Conservation (phyloP, 768 basidiomycete genomes). For the Omphalotus guepiniiformis region DNA sequence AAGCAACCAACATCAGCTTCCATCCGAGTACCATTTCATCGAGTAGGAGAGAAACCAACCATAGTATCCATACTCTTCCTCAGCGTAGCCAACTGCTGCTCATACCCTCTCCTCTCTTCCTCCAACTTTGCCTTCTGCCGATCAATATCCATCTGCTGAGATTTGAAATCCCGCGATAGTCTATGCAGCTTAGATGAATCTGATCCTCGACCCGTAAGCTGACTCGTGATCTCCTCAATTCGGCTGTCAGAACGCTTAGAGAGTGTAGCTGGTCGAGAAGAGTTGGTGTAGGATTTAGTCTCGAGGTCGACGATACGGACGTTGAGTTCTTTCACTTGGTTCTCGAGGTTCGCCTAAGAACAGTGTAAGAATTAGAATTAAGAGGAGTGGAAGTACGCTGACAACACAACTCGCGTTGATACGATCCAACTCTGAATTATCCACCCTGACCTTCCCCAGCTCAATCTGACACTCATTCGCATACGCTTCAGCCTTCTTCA, state of each 20-base stretch:
- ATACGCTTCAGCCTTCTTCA: conserved; percentile 77
- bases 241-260: conserved; percentile 63
- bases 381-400: not conserved
- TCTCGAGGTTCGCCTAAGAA: conserved; percentile 72
- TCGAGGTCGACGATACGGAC: conserved; percentile 80
- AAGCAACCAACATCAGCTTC: conserved; percentile 9
- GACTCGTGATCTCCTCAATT: conserved; percentile 67
- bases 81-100: conserved; percentile 52
- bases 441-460: conserved; percentile 69
- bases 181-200: conserved; percentile 2
- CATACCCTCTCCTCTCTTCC: conserved; percentile 59
- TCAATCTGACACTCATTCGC: conserved; percentile 75
- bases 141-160: conserved; percentile 57
- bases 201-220: conserved; percentile 34
- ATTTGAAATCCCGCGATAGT: conserved; percentile 42
- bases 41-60: conserved; percentile 37
- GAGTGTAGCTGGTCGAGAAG: conserved; percentile 51
- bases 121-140: conserved; percentile 59
- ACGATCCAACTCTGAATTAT: conserved; percentile 78
- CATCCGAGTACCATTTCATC: not conserved
- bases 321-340: conserved; percentile 81
- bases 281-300: conserved; percentile 66
- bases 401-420: conserved; percentile 50
- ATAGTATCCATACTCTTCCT: conserved; percentile 56
- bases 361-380: conserved; percentile 10